phyloP scores from a whole-genome alignment of 2,329 filamentous ascomycete genomes.

The Ophiocordyceps robertsii region DNA sequence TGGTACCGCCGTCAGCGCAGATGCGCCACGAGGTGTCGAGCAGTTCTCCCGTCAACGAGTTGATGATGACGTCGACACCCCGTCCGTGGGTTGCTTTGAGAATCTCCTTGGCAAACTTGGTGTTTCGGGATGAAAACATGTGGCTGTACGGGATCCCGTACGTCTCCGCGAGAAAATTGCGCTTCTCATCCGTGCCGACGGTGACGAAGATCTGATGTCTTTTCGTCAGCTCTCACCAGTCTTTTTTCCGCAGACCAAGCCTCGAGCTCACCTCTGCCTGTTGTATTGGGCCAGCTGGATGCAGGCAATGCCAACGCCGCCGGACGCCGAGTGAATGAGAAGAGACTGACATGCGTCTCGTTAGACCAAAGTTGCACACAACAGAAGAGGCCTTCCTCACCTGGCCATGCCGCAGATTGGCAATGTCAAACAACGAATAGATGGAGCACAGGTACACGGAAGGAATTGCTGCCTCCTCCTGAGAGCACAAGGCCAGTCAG shows the following conservation, averaged over 20 bases:
- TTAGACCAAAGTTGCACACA: neutral
- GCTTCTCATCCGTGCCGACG: conserved; percentile 15
- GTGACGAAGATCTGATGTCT: conserved; percentile 8
- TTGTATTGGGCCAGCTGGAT: conserved; percentile 11
- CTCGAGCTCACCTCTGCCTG: conserved; percentile 7
- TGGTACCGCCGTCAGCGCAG: conserved; percentile 17
- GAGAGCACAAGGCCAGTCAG: too few species aligned
- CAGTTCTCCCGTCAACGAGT: conserved; percentile 15
- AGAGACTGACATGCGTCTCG: conserved; percentile 7
- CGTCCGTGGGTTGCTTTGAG: conserved; percentile 8
- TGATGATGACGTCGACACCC: conserved; percentile 18
- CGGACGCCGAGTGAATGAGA: conserved; percentile 17
- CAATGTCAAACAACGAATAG: too few species aligned
- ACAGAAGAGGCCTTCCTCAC: neutral
- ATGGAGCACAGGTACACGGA: too few species aligned
- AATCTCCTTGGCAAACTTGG: conserved; percentile 11
- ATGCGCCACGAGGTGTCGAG: conserved; percentile 19
- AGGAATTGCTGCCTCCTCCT: too few species aligned
- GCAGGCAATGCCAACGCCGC: conserved; percentile 16
- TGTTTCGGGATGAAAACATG: conserved; percentile 15
- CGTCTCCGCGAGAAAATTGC: conserved; percentile 8
- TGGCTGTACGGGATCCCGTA: conserved; percentile 11
- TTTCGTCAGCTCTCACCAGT: too few species aligned
- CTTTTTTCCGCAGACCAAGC: too few species aligned
- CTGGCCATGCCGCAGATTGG: too few species aligned